phyloP scores from a whole-genome alignment of 441 rosid genomes.

The Gossypium schwendimanii region DNA sequence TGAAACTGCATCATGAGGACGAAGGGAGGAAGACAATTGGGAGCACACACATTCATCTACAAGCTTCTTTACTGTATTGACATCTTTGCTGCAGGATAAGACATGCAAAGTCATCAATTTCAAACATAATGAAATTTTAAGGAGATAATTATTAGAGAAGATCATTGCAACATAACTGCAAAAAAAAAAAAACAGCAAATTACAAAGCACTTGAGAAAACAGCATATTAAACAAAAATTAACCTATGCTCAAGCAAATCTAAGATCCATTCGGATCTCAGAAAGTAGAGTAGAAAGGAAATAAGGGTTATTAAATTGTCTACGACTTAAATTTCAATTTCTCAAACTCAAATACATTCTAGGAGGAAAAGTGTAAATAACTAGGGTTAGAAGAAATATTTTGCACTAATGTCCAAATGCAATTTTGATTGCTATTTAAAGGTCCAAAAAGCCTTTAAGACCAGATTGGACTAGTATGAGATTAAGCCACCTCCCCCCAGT shows the following conservation, averaged over 20 bases:
- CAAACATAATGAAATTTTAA: conserved; percentile 2
- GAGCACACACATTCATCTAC: conserved; percentile 86
- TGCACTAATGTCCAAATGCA: neutral
- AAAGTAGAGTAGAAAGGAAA: neutral
- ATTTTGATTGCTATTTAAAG: neutral
- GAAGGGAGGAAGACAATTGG: conserved; percentile 76
- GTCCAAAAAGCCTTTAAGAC: neutral
- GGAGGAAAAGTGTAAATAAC: neutral
- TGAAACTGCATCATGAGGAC: conserved; percentile 98
- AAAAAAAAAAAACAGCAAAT: neutral
- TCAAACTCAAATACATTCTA: neutral
- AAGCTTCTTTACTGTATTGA: conserved; percentile 83
- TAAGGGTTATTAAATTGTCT: neutral
- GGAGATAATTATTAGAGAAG: neutral
- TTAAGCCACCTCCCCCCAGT: neutral
- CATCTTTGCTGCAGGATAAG: conserved; percentile 81
- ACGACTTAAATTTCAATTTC: neutral
- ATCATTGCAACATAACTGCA: neutral
- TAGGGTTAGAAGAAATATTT: neutral
- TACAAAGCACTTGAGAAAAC: neutral
- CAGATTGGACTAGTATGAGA: neutral
- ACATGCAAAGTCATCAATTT: conserved; percentile 19
- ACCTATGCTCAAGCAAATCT: neutral
- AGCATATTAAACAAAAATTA: neutral
- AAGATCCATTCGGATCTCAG: conserved; percentile 2